Percentiles rank a stretch among this genome's conserved stretches.
Evolutionary conservation across 257 asterid species (phyloP).

Genomic region (Solanum raphanifolium): DNA sequence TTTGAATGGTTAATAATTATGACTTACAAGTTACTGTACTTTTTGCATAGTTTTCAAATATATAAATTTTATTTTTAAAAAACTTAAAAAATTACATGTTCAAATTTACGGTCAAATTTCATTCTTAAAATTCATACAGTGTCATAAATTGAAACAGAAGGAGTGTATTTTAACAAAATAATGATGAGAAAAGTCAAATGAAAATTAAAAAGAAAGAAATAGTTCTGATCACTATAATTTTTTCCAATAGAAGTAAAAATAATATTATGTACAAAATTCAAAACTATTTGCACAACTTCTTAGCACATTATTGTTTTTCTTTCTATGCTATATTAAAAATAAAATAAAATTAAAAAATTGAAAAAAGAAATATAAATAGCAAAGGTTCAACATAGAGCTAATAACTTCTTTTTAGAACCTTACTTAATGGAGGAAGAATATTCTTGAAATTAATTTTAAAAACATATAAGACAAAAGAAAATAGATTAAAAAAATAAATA

Average conservation of each 20-base stretch:
- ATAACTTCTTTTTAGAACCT: constrained; percentile 20
- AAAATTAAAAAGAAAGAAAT: constrained; percentile 1
- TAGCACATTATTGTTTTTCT: constrained; percentile 1
- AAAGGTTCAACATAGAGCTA: constrained; percentile 9
- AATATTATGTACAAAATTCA: not conserved
- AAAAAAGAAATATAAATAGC: not conserved
- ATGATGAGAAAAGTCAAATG: not conserved
- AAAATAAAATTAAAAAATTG: not conserved
- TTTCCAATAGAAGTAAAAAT: not conserved
- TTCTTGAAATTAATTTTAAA: constrained; percentile 1
- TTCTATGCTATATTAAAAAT: constrained; percentile 18
- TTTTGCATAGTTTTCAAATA: not conserved
- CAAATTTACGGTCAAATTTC: not conserved
- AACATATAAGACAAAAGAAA: not conserved
- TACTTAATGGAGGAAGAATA: constrained; percentile 1
- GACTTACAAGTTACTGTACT: not conserved
- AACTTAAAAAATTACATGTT: not conserved
- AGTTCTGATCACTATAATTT: not conserved
- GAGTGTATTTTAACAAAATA: not conserved
- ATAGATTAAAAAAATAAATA: not conserved
- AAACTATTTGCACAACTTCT: not conserved
- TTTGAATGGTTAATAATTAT: not conserved
- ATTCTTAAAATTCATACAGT: not conserved
- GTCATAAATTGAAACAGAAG: not conserved
- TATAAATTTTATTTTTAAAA: not conserved